phyloP scores from a whole-genome alignment of 148 eudicot species.

The Vaccinium darrowii region DNA sequence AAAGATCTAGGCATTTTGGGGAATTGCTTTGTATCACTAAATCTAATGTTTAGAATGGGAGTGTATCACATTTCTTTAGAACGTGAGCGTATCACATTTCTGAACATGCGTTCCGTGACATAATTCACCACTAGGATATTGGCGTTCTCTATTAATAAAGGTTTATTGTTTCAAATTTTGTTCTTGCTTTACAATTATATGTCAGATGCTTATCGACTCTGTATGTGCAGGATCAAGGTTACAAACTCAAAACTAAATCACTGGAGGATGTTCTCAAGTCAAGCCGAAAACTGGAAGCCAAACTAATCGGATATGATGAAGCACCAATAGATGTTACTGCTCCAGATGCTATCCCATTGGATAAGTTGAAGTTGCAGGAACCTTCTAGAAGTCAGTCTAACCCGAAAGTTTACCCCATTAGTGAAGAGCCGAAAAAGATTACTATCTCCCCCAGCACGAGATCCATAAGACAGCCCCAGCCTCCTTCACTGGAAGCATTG shows the following conservation, averaged over 20 bases:
- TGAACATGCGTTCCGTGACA: background rate
- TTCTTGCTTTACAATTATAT: slow-evolving; percentile 2
- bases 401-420: slow-evolving; percentile 20
- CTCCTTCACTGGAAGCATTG: slow-evolving; percentile 12
- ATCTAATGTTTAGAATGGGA: background rate
- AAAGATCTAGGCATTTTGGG: background rate
- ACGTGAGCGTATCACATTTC: background rate
- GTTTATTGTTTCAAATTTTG: background rate
- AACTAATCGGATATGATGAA: slow-evolving; percentile 82
- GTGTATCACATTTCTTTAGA: background rate
- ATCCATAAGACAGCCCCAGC: slow-evolving; percentile 23
- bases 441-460: background rate
- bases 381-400: slow-evolving; percentile 21
- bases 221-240: slow-evolving; percentile 70
- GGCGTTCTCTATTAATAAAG: background rate
- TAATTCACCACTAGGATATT: background rate
- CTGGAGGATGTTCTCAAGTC: slow-evolving; percentile 62
- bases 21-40: background rate
- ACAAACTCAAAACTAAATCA: slow-evolving; percentile 53
- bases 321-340: slow-evolving; percentile 41
- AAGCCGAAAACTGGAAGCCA: slow-evolving; percentile 51
- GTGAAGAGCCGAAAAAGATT: slow-evolving; percentile 14
- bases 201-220: slow-evolving; percentile 4
- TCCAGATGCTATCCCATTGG: slow-evolving; percentile 28
- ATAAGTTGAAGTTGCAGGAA: slow-evolving; percentile 37